A percentile compares a stretch with the other conserved stretches of the same genome.
phyloP scores from a whole-genome alignment of 1,284 basidiomycete genomes.

The Trametes hirsuta region DNA sequence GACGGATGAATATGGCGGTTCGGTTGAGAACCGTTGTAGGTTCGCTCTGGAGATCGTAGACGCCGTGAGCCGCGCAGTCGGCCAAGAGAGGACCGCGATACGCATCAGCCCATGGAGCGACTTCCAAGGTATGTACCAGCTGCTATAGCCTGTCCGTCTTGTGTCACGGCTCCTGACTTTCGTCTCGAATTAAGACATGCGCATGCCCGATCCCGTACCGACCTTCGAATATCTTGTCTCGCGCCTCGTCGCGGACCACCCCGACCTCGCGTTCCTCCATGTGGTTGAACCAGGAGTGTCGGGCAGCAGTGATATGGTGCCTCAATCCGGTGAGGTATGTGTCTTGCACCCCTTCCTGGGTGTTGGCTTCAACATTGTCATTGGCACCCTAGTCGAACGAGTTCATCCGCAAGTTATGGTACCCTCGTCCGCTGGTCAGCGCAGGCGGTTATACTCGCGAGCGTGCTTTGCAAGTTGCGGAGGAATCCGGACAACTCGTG shows the following conservation, averaged over 20 bases:
- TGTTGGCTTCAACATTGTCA: background rate
- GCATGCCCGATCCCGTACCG: slow-evolving; percentile 50
- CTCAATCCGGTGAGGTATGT: background rate
- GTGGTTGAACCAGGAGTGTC: slow-evolving; percentile 43
- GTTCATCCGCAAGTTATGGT: slow-evolving; percentile 36
- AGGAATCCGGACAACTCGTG: slow-evolving; percentile 41
- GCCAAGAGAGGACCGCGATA: slow-evolving; percentile 47
- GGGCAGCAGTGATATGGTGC: slow-evolving; percentile 12
- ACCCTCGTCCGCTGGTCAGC: slow-evolving; percentile 34
- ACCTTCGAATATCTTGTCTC: slow-evolving; percentile 44
- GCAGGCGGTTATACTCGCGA: slow-evolving; percentile 39
- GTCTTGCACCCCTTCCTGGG: background rate
- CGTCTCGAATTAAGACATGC: slow-evolving; percentile 39
- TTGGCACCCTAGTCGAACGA: slow-evolving; percentile 29
- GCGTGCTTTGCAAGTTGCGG: slow-evolving; percentile 30
- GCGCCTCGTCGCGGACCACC: slow-evolving; percentile 40
- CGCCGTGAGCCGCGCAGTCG: slow-evolving; percentile 49
- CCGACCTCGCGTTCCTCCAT: slow-evolving; percentile 61
- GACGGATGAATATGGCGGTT: slow-evolving; percentile 63
- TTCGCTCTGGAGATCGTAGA: slow-evolving; percentile 55
- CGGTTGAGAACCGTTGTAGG: slow-evolving; percentile 53
- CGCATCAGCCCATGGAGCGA: slow-evolving; percentile 57
- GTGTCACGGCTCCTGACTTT: slow-evolving; percentile 20
- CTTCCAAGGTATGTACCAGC: slow-evolving; percentile 34
- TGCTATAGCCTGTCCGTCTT: slow-evolving; percentile 27